These are phyloP conservation scores for Glarea lozoyensis DNA, from an alignment of 495 filamentous ascomycete genomes.

Conservation along the genomic window DNA sequence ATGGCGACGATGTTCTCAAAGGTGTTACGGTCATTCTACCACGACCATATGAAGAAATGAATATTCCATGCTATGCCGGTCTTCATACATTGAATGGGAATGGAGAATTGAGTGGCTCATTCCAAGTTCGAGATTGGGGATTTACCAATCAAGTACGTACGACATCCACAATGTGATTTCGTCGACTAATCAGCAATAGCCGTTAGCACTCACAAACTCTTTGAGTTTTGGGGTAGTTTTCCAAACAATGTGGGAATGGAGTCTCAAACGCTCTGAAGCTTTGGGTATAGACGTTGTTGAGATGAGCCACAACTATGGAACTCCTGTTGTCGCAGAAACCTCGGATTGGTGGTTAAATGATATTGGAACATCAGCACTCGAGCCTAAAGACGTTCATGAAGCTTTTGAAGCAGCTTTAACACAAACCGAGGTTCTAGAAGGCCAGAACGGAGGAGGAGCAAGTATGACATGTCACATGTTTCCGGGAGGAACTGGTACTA, in stretches of 20 bases:
- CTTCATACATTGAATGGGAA: constrained; percentile 21
- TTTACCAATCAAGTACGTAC: constrained; percentile 19
- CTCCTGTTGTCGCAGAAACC: constrained; percentile 21
- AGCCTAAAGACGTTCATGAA: constrained; percentile 9
- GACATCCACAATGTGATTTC: neutral
- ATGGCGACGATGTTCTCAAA: constrained; percentile 14
- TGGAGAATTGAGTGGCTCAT: constrained; percentile 19
- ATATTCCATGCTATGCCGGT: constrained; percentile 20
- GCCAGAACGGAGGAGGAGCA: constrained; percentile 20
- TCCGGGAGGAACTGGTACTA: constrained; percentile 20
- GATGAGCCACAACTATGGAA: constrained; percentile 17
- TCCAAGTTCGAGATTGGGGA: constrained; percentile 21
- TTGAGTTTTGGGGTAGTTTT: constrained; percentile 18
- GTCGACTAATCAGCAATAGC: constrained; percentile 6
- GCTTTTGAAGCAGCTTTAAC: constrained; percentile 13
- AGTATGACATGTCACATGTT: constrained; percentile 23
- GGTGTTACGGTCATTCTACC: constrained; percentile 23
- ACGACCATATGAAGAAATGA: constrained; percentile 18
- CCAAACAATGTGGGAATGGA: constrained; percentile 18
- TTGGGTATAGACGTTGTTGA: constrained; percentile 6
- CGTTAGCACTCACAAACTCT: constrained; percentile 21
- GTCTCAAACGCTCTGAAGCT: constrained; percentile 6
- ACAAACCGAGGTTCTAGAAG: constrained; percentile 19
- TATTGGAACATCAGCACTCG: constrained; percentile 12
- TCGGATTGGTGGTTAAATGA: constrained; percentile 22